Conservation (phyloP, 495 filamentous ascomycete species). For the Clohesyomyces aquaticus region DNA sequence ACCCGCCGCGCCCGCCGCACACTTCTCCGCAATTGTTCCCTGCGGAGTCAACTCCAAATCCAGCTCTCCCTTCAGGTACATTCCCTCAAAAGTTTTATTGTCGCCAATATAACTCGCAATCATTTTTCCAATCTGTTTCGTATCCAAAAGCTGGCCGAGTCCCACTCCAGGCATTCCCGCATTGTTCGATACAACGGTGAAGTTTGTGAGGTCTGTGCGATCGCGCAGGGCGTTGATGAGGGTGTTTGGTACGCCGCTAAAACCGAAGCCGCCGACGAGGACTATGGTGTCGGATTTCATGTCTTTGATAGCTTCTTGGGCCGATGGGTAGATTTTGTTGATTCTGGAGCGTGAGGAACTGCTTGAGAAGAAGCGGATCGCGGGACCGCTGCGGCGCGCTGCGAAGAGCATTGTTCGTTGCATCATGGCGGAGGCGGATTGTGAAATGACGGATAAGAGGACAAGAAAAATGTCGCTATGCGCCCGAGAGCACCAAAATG, state of each 20-base stretch:
- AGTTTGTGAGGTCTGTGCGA: conserved; percentile 33
- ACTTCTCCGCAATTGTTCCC: conserved; percentile 86
- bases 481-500: no score
- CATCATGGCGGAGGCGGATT: conserved; percentile 16
- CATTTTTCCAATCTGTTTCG: conserved; percentile 86
- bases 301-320: conserved; percentile 37
- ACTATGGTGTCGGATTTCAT: conserved; percentile 32
- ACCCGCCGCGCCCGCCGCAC: conserved; percentile 83
- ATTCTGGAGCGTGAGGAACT: conserved; percentile 15
- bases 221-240: conserved; percentile 39
- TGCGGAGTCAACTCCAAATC: conserved; percentile 89
- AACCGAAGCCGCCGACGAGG: conserved; percentile 37
- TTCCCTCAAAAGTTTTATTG: conserved; percentile 88
- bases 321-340: conserved; percentile 39
- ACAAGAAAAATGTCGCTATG: neutral
- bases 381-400: conserved; percentile 21
- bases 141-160: conserved; percentile 33
- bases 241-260: conserved; percentile 37
- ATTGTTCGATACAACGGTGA: conserved; percentile 39
- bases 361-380: conserved; percentile 33
- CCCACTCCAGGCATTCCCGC: conserved; percentile 38
- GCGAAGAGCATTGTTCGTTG: conserved; percentile 35
- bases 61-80: conserved; percentile 85
- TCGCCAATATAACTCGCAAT: conserved; percentile 89
- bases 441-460: neutral